These are phyloP conservation scores for Thielaviopsis punctulata DNA, from an alignment of 2,329 filamentous ascomycete genomes.

Conservation along the genomic window DNA sequence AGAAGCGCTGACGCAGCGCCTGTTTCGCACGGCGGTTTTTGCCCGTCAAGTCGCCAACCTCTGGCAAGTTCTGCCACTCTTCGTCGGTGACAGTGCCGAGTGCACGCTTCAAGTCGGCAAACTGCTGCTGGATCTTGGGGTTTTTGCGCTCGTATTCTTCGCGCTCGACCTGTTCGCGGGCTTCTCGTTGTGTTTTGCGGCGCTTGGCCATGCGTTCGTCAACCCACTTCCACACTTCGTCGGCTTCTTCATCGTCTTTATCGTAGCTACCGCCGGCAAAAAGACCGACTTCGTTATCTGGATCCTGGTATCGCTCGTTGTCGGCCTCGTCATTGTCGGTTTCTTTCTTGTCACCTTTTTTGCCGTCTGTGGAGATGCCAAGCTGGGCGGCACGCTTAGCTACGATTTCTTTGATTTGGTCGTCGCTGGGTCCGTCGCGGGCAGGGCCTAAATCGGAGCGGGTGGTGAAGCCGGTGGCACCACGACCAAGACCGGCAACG, in stretches of 20 bases:
- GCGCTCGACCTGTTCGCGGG: constrained; percentile 74
- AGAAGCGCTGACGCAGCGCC: constrained; percentile 70
- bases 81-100: constrained; percentile 80
- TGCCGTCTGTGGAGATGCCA: constrained; percentile 48
- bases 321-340: constrained; percentile 53
- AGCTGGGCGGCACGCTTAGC: constrained; percentile 82
- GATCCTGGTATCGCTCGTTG: constrained; percentile 77
- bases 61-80: constrained; percentile 88
- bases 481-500: constrained; percentile 90
- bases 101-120: constrained; percentile 85
- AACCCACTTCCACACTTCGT: constrained; percentile 86
- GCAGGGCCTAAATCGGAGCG: constrained; percentile 91
- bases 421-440: constrained; percentile 85
- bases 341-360: constrained; percentile 53
- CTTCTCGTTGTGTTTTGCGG: constrained; percentile 81
- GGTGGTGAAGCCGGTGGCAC: constrained; percentile 95
- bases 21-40: constrained; percentile 79
- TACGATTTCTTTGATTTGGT: constrained; percentile 95
- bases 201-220: constrained; percentile 94
- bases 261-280: constrained; percentile 95
- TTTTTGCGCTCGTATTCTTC: constrained; percentile 96
- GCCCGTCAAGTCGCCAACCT: constrained; percentile 90
- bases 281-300: constrained; percentile 88
- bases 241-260: constrained; percentile 93
- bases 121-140: constrained; percentile 95